Percentiles rank a stretch among this genome's conserved stretches.
Evolutionary conservation across 1,284 basidiomycete genomes (phyloP).

Genomic region (Puccinia coronata): DNA sequence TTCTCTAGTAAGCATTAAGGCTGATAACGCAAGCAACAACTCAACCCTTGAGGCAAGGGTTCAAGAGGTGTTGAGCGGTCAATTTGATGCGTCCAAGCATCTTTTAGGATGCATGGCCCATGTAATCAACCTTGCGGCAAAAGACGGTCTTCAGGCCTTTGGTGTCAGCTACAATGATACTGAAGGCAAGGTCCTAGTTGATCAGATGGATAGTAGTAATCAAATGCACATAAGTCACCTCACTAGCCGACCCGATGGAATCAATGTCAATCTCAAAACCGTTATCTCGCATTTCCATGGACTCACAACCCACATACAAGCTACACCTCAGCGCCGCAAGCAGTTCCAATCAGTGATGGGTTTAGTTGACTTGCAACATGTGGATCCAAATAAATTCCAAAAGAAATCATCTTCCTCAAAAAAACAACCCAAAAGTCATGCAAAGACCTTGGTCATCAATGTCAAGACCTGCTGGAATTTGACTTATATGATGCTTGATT

Average conservation of each 20-base stretch:
- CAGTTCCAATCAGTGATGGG: not conserved
- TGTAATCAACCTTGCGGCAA: constrained; percentile 20
- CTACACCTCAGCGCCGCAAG: not conserved
- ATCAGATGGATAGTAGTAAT: not conserved
- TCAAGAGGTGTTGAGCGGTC: too few species aligned
- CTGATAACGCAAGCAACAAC: constrained; percentile 3
- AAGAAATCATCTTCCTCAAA: not conserved
- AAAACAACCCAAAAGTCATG: not conserved
- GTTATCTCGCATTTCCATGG: not conserved
- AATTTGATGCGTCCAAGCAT: not conserved
- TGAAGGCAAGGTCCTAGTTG: not conserved
- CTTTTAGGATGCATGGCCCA: constrained; percentile 16
- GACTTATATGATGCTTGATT: not conserved
- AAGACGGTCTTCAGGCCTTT: constrained; percentile 1
- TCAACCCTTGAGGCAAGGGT: not conserved
- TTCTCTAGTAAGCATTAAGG: not conserved
- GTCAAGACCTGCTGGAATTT: constrained; percentile 17
- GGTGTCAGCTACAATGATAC: not conserved
- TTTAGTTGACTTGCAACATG: not conserved
- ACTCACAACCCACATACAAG: not conserved
- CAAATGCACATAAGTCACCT: not conserved
- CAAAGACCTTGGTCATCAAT: not conserved
- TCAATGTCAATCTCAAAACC: not conserved
- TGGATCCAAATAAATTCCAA: not conserved
- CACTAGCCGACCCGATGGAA: not conserved